phyloP scores from a whole-genome alignment of 2,329 filamentous ascomycete species.

The Xylaria sp. region DNA sequence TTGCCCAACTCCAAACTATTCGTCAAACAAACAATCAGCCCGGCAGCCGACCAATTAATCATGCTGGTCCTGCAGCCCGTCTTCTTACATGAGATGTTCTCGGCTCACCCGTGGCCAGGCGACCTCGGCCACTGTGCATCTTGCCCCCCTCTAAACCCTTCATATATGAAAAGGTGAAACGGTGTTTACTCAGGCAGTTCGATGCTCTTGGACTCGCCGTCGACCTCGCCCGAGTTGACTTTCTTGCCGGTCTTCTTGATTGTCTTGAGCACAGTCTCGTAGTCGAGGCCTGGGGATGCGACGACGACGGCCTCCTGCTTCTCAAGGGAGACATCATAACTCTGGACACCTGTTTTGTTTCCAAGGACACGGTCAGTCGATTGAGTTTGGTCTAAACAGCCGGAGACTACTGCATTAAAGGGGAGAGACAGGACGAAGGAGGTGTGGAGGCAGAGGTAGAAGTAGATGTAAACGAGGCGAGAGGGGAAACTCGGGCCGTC shows the following conservation, averaged over 20 bases:
- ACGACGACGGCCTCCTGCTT: constrained; percentile 81
- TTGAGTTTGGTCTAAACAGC: neutral
- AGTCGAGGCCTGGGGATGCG: constrained; percentile 71
- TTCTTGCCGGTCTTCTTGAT: constrained; percentile 97
- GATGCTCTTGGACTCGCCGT: constrained; percentile 64
- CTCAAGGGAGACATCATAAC: constrained; percentile 86
- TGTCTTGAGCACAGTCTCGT: constrained; percentile 81
- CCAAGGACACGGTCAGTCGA: neutral
- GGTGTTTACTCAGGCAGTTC: constrained; percentile 47
- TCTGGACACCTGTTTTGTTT: constrained; percentile 73
- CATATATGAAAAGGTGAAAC: no score
- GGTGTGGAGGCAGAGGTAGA: no score
- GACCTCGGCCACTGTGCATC: no score
- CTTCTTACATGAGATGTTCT: no score
- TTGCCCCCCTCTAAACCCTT: no score
- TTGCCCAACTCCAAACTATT: constrained; percentile 15
- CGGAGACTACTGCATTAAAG: neutral
- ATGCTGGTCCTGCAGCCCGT: no score
- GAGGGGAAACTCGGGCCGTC: neutral
- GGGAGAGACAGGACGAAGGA: neutral
- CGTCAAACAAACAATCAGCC: constrained; percentile 6
- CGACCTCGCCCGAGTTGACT: constrained; percentile 76
- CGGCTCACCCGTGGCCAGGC: no score
- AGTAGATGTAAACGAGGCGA: neutral
- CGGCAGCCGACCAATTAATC: neutral